Base-by-base conservation (phyloP, 108 stramenopile species). In the Skeletonema tropicum region DNA sequence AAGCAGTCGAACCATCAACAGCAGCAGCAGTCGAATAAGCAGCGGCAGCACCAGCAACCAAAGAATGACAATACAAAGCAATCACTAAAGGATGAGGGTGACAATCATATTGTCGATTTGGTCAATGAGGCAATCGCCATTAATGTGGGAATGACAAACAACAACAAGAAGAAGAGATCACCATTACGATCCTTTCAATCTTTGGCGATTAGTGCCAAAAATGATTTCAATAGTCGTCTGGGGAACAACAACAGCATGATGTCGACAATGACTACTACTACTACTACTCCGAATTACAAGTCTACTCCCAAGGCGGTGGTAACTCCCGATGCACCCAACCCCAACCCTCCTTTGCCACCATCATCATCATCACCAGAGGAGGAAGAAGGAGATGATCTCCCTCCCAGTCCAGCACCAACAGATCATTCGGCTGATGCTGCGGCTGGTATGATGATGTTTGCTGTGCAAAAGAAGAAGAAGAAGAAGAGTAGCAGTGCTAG, bases 401-500 rank as follows among this genome's bases (percentile, higher is more conserved):
- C 60, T 33, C 45, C n/a, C 41, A 67, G 66, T 30, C 74, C 74
- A 3, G 67, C 74, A 11, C 49, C 66, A 46, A 60, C 66, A 1
- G 74, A 75, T 67, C 74, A 75, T 67, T 75, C 74, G 1, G 74
- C 74, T 11, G 74, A 75, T 67, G 74, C 74, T 46, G 74, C 74
- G 0, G 74, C 74, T 5, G 74, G 74, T 32, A 59, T 45, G 32
- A 4, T 32, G 42, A 45, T 45, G 42, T 45, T 45, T n/a, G 15
- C 42, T 1, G 1, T 42, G 21, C 74, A 45, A 3, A 14, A 66
- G 66, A n/a, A 32, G 57, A 36, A 33, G 26, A 9, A 38, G 23
- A 39, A 33, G 39, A 2, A 4, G 32, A 35, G 14, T 3, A 42
- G 57, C 26, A 64, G 38, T 25, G n/a, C 39, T 57, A 36, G 36